phyloP scores from a whole-genome alignment of 352 stramenopile genomes.

The Phytophthora sojae region DNA sequence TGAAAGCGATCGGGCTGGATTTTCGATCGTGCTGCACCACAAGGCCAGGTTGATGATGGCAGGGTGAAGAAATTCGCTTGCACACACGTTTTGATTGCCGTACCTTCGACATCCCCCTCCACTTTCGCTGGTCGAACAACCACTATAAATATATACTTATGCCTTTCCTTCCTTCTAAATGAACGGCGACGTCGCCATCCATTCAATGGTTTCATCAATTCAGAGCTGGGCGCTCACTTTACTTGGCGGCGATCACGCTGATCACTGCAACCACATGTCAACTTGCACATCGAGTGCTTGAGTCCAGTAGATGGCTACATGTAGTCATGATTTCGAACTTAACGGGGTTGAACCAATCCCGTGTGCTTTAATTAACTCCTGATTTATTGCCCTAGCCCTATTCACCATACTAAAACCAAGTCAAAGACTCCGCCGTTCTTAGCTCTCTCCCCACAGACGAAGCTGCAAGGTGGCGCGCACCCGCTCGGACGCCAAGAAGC shows the following conservation, averaged over 20 bases:
- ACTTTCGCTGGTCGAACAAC: no score
- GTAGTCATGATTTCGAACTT: constrained; percentile 14
- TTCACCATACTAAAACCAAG: constrained; percentile 22
- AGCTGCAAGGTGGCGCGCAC: constrained; percentile 26
- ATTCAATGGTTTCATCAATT: neutral
- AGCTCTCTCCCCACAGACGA: constrained; percentile 41
- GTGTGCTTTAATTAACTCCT: constrained; percentile 32
- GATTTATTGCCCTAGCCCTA: constrained; percentile 38
- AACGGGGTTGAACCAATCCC: constrained; percentile 24
- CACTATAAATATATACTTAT: neutral
- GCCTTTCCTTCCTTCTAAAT: neutral
- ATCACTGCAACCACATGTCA: neutral
- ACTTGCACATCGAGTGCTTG: neutral
- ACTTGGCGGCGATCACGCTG: neutral
- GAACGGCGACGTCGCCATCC: neutral
- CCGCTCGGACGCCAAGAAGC: constrained; percentile 8
- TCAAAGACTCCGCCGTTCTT: constrained; percentile 10
- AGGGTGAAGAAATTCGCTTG: neutral
- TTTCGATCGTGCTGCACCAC: neutral
- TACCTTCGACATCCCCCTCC: neutral
- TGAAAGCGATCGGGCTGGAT: neutral
- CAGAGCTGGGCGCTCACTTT: neutral
- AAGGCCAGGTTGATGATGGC: neutral
- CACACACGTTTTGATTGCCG: neutral
- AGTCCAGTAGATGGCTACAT: neutral